phyloP scores from a whole-genome alignment of 306 rosid genomes.

The Pyrus pyrifolia region DNA sequence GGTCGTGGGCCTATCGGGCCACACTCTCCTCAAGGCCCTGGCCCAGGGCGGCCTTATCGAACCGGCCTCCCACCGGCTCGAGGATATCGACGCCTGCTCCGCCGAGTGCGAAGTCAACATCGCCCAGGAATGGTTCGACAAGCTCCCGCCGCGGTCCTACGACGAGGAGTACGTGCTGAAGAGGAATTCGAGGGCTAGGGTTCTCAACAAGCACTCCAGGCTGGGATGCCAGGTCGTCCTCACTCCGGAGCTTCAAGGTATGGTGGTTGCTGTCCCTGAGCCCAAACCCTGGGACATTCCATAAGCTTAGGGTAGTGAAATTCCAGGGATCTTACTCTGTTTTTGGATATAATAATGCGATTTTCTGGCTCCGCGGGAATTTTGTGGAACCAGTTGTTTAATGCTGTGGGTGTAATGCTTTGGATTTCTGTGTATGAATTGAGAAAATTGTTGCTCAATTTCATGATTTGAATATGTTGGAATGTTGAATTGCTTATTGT shows the following conservation, averaged over 20 bases:
- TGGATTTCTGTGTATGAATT: not conserved
- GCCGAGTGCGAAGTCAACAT: slow-evolving; percentile 89
- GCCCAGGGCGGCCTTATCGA: slow-evolving; percentile 67
- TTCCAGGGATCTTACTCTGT: not conserved
- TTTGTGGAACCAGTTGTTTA: not conserved
- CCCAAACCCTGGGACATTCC: slow-evolving; percentile 89
- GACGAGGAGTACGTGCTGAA: slow-evolving; percentile 82
- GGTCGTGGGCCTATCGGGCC: slow-evolving; percentile 72
- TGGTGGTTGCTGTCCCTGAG: slow-evolving; percentile 87
- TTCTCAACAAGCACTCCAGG: slow-evolving; percentile 75
- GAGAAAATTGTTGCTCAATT: not conserved
- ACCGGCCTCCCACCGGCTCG: slow-evolving; percentile 84
- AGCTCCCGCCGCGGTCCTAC: slow-evolving; percentile 71
- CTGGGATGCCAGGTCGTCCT: slow-evolving; percentile 89
- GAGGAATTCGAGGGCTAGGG: slow-evolving; percentile 53
- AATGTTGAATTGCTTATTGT: not conserved
- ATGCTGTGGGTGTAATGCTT: not conserved
- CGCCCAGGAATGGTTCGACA: slow-evolving; percentile 89
- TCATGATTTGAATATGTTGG: not conserved
- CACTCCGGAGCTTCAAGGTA: slow-evolving; percentile 76
- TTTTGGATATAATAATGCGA: slow-evolving; percentile 8
- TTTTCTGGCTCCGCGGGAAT: not conserved
- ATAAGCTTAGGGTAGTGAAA: slow-evolving; percentile 16
- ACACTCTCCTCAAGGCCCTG: slow-evolving; percentile 70
- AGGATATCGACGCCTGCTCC: slow-evolving; percentile 90